Percentiles rank a stretch among this genome's conserved stretches.
These are phyloP conservation scores for Solanum etuberosum DNA, from an alignment of 257 asterid species.

Conservation along the genomic window DNA sequence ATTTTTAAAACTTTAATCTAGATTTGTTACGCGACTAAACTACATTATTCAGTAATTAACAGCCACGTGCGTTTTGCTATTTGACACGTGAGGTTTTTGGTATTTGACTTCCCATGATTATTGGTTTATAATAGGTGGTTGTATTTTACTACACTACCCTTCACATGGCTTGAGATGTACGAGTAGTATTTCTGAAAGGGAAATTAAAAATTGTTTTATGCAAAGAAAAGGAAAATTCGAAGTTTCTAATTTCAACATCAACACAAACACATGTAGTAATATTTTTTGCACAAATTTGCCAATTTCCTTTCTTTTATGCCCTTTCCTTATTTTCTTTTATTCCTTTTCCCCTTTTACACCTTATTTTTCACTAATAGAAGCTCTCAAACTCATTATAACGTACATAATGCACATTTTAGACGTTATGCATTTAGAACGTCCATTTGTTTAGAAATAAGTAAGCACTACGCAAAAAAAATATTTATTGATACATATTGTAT, in stretches of 20 bases:
- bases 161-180: background rate
- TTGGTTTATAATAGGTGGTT: background rate
- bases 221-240: background rate
- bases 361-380: background rate
- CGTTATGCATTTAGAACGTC: background rate
- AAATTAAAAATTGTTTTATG: background rate
- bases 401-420: background rate
- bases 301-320: background rate
- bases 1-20: background rate
- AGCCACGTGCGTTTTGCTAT: background rate
- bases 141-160: background rate
- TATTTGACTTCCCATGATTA: background rate
- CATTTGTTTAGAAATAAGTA: background rate
- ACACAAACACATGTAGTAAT: background rate
- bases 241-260: background rate
- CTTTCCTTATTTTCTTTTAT: background rate
- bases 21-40: background rate
- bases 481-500: background rate
- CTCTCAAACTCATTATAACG: background rate
- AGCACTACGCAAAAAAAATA: background rate
- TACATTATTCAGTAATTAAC: background rate
- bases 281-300: background rate
- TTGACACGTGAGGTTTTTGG: background rate
- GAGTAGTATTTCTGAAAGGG: background rate
- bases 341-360: background rate